Conservation (phyloP, 139 green algal species). For the Asterochloris erici region DNA sequence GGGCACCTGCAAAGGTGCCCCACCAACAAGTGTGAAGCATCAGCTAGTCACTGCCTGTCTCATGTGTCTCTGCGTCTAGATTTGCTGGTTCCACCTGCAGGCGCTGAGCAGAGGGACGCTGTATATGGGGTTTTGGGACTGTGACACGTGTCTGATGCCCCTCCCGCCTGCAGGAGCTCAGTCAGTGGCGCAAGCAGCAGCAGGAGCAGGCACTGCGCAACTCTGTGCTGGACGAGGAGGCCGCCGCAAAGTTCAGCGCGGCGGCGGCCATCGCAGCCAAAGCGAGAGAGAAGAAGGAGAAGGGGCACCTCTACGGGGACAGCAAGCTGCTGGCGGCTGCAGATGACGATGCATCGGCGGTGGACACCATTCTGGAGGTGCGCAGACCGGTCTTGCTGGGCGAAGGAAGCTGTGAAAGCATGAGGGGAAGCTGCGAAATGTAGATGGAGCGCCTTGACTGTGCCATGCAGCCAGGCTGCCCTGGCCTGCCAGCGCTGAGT, state of each 20-base stretch:
- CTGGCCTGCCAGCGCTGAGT: not conserved
- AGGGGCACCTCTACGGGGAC: not conserved
- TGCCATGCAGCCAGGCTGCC: not conserved
- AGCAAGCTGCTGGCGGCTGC: constrained; percentile 8
- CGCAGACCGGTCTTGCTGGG: not conserved
- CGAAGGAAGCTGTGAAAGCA: not conserved
- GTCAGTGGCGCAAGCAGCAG: constrained; percentile 59
- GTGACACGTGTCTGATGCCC: no score
- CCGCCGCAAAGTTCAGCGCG: constrained; percentile 59
- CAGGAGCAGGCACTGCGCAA: constrained; percentile 66
- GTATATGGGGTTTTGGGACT: no score
- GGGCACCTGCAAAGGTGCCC: no score
- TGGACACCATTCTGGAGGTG: not conserved
- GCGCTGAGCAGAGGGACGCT: no score
- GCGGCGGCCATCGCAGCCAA: constrained; percentile 44
- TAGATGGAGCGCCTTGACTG: not conserved
- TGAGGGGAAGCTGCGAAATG: not conserved
- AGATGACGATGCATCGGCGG: not conserved
- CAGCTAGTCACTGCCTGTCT: no score
- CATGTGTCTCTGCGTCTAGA: no score
- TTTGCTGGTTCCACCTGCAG: no score
- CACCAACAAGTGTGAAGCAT: no score
- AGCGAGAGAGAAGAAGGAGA: not conserved
- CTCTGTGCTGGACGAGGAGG: constrained; percentile 72
- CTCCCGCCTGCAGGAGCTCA: constrained; percentile 47